These are phyloP conservation scores for Phialophora tarda DNA, from an alignment of 2,329 filamentous ascomycete genomes.

Conservation along the genomic window DNA sequence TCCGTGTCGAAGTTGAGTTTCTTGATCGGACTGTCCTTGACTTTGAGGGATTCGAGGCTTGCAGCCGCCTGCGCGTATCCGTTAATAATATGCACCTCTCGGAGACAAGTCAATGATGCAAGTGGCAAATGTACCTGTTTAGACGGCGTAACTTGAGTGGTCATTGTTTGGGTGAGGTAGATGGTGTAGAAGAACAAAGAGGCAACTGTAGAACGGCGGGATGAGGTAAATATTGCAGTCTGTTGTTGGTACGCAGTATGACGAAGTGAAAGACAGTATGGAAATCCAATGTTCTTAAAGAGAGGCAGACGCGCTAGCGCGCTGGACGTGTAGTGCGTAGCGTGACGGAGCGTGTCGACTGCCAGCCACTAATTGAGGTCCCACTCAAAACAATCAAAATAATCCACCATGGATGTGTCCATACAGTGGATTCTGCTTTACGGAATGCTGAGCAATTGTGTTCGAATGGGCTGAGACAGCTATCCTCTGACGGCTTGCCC, in stretches of 20 bases:
- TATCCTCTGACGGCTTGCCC: neutral
- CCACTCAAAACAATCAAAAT: constrained; percentile 21
- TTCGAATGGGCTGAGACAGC: neutral
- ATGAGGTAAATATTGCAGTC: constrained; percentile 5
- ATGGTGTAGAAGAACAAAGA: constrained; percentile 26
- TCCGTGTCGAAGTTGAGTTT: constrained; percentile 74
- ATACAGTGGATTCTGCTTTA: constrained; percentile 25
- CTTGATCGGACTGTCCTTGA: constrained; percentile 85
- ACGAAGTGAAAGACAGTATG: constrained; percentile 30
- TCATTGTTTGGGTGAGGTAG: constrained; percentile 62
- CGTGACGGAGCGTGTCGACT: constrained; percentile 12
- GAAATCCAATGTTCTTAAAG: constrained; percentile 23
- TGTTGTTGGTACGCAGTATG: constrained; percentile 23
- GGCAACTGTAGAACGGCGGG: constrained; percentile 19
- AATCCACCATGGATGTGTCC: constrained; percentile 14
- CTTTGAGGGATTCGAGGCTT: constrained; percentile 85
- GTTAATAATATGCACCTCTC: constrained; percentile 49
- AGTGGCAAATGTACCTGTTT: constrained; percentile 67
- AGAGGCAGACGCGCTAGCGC: constrained; percentile 19
- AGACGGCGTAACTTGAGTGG: constrained; percentile 74
- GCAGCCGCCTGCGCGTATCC: constrained; percentile 71
- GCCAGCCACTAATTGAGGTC: neutral
- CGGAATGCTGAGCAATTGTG: constrained; percentile 21
- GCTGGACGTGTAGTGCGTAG: constrained; percentile 3
- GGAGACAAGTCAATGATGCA: constrained; percentile 43